Conservation (phyloP, 2,329 filamentous ascomycete genomes). For the Scedosporium boydii region DNA sequence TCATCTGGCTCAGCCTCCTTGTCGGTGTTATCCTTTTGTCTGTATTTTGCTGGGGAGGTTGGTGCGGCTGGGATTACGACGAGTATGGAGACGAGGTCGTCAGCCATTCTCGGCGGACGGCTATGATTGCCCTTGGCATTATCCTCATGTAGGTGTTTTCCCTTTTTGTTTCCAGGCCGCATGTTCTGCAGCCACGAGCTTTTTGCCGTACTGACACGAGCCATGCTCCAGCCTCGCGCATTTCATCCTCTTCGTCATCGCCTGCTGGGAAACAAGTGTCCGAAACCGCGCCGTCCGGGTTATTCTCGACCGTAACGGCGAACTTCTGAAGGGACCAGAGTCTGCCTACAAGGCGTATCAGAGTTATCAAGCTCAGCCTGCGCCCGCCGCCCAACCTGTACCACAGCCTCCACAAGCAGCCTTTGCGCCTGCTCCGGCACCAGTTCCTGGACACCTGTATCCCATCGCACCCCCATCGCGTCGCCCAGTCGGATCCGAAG, state of each 20-base stretch:
- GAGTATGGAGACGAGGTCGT: not conserved
- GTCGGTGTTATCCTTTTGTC: not conserved
- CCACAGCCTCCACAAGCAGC: not conserved
- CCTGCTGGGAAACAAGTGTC: constrained; percentile 13
- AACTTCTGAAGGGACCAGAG: not conserved
- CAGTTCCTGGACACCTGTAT: not conserved
- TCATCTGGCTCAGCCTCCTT: constrained; percentile 11
- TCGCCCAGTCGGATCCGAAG: not conserved
- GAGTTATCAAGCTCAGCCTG: not conserved
- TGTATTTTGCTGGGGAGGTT: not conserved
- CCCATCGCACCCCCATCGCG: not conserved
- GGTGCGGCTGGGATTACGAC: not conserved
- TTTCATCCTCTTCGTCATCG: constrained; percentile 14
- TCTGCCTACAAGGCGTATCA: not conserved
- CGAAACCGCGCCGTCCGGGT: constrained; percentile 11
- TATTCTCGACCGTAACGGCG: constrained; percentile 9
- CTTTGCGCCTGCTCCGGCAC: not conserved
- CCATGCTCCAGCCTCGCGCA: constrained; percentile 10
- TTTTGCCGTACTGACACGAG: not conserved
- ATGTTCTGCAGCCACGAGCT: not conserved
- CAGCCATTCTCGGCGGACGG: not conserved
- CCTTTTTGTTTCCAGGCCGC: not conserved
- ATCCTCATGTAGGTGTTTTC: not conserved
- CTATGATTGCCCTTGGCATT: not conserved
- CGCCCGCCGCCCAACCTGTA: not conserved